These are phyloP conservation scores for Polyporus tsugae DNA, from an alignment of 1,284 basidiomycete species.

Conservation along the genomic window DNA sequence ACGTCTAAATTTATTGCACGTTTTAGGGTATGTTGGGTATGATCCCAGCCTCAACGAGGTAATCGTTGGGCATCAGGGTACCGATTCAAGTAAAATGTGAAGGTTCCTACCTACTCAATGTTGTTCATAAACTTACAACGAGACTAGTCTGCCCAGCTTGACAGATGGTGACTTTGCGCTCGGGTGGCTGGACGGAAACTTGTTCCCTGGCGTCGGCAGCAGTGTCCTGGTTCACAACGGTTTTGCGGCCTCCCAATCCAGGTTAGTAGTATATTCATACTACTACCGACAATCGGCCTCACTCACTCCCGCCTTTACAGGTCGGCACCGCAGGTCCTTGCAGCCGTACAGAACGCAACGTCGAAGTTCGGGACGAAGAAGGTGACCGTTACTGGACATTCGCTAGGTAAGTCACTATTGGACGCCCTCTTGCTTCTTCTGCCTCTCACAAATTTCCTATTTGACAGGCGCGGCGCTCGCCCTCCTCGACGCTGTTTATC, in stretches of 20 bases:
- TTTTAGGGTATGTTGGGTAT: slow-evolving; percentile 55
- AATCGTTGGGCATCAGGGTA: slow-evolving; percentile 58
- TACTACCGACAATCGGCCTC: background rate
- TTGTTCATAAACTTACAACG: background rate
- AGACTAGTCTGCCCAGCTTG: slow-evolving; percentile 49
- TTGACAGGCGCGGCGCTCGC: slow-evolving; percentile 52
- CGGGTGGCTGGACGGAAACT: slow-evolving; percentile 36
- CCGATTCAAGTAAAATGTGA: slow-evolving; percentile 56
- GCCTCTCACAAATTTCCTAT: background rate
- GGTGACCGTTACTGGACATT: slow-evolving; percentile 50
- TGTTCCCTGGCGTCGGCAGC: slow-evolving; percentile 65
- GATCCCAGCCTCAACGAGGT: slow-evolving; percentile 51
- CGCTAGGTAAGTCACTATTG: slow-evolving; percentile 47
- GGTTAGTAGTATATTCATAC: slow-evolving; percentile 44
- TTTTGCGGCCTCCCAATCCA: slow-evolving; percentile 60
- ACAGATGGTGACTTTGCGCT: slow-evolving; percentile 45
- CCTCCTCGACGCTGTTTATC: slow-evolving; percentile 54
- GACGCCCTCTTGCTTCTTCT: background rate
- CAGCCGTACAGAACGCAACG: slow-evolving; percentile 47
- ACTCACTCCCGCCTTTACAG: slow-evolving; percentile 26
- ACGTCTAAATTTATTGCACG: background rate
- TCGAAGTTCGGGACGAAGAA: slow-evolving; percentile 38
- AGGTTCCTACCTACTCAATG: slow-evolving; percentile 15
- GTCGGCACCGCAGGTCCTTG: slow-evolving; percentile 44
- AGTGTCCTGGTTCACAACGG: slow-evolving; percentile 62